A percentile compares a stretch with the other conserved stretches of the same genome.
Evolutionary conservation across 1,284 basidiomycete species (phyloP).

Genomic region (Fomitopsis pinicola): DNA sequence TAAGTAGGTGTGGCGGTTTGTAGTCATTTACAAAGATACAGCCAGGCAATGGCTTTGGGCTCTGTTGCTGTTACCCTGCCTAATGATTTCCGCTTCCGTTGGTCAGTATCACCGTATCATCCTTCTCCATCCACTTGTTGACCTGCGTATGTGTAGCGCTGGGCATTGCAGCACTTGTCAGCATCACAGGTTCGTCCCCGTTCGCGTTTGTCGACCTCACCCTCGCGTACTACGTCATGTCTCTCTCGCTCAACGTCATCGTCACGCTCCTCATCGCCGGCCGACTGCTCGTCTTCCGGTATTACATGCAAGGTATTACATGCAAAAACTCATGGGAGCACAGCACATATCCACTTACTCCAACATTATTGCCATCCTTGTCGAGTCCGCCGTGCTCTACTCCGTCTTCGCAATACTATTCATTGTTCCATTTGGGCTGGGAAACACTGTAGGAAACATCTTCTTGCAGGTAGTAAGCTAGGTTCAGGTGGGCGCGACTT

Average conservation of each 20-base stretch:
- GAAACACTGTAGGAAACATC: not conserved
- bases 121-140: not conserved
- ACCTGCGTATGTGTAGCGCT: not conserved
- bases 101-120: not conserved
- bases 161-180: not conserved
- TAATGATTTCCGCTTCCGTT: not conserved
- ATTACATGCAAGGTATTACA: slow-evolving; percentile 4
- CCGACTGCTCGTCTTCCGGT: slow-evolving; percentile 10
- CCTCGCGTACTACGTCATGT: slow-evolving; percentile 13
- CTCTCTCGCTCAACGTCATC: slow-evolving; percentile 13
- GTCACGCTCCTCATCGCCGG: slow-evolving; percentile 14
- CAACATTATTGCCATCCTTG: slow-evolving; percentile 12
- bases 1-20: not conserved
- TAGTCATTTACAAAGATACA: not conserved
- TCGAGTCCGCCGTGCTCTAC: slow-evolving; percentile 16
- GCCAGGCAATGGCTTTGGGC: not conserved
- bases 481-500: not conserved
- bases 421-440: slow-evolving; percentile 10
- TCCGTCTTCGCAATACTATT: slow-evolving; percentile 10
- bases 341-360: slow-evolving; percentile 9
- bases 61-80: not conserved
- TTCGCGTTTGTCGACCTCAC: slow-evolving; percentile 11
- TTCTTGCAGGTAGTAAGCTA: not conserved
- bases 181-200: slow-evolving; percentile 3
- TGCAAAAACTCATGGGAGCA: slow-evolving; percentile 7